Evolutionary conservation across 1,139 yeast genomes (phyloP), one percentile per base, ranked within the genome.

Genomic region (Saccharomyces hybrid): DNA sequence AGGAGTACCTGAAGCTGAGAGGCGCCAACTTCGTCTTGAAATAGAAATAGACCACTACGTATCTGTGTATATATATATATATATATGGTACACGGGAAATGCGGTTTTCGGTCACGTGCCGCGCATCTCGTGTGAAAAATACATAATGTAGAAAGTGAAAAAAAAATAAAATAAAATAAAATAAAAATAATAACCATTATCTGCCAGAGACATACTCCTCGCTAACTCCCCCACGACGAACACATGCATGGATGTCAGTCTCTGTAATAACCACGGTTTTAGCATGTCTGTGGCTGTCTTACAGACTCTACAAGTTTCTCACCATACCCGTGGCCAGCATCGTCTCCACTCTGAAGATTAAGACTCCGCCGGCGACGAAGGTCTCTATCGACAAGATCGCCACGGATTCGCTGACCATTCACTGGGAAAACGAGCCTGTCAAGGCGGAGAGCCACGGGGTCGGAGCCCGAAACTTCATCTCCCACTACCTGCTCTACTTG

Each of bases 21-120:
- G 90, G 89, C 50, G 98, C 96, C 46, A 87, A 90, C 67, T 91
- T 91, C 24, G 82, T 91, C 7, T 76, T 91, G 68, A 84, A 81
- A 60, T 84, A 65, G 68, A 84, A 81, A 60, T 84, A 65, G 65
- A n/a, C 12, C n/a, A n/a, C 16, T n/a, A 34, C 19, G 9, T 21
- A 21, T 21, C 6, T 34, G 9, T 32, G 24, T 38, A 38, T 48
- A 19, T 19, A 27, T 42, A 42, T 42, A n/a, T n/a, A n/a, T n/a
- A n/a, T n/a, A n/a, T n/a, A n/a, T n/a, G n/a, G n/a, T n/a, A n/a
- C n/a, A n/a, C n/a, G n/a, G n/a, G n/a, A n/a, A n/a, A 7, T 19
- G 47, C 47, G 21, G 21, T 42, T 42, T 6, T 2, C 8, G 21
- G 47, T 42, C 26, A 29, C 34, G 34, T 29, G 34, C 34, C 34